These are phyloP conservation scores for Taiozyma onychis DNA, from an alignment of 1,139 yeast genomes.

Conservation along the genomic window DNA sequence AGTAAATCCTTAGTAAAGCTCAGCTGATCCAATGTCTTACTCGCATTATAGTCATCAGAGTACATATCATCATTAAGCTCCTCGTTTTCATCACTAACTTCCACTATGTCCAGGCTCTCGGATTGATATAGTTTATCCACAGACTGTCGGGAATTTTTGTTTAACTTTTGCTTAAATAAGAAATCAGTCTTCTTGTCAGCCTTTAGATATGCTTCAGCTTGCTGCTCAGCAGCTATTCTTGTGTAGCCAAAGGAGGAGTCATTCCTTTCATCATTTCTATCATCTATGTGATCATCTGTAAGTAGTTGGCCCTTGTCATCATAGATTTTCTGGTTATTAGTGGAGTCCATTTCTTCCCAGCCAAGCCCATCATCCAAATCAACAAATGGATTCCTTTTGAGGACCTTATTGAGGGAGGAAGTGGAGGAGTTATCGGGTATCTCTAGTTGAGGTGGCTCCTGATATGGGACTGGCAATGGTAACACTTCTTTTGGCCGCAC, in stretches of 20 bases:
- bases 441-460: neutral
- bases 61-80: slow-evolving; percentile 27
- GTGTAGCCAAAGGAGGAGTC: slow-evolving; percentile 63
- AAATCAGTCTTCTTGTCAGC: slow-evolving; percentile 83
- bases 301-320: slow-evolving; percentile 44
- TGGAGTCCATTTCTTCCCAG: slow-evolving; percentile 60
- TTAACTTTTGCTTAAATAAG: slow-evolving; percentile 41
- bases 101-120: slow-evolving; percentile 5
- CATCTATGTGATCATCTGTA: slow-evolving; percentile 17
- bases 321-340: slow-evolving; percentile 52
- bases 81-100: slow-evolving; percentile 20
- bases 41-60: slow-evolving; percentile 29
- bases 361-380: slow-evolving; percentile 23
- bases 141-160: neutral
- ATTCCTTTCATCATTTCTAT: slow-evolving; percentile 26
- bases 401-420: neutral
- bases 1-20: slow-evolving; percentile 78
- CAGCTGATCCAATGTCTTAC: slow-evolving; percentile 50
- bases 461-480: neutral
- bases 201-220: slow-evolving; percentile 69
- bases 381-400: neutral
- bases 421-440: slow-evolving; percentile 2
- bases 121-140: neutral
- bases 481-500: neutral
- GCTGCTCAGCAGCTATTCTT: slow-evolving; percentile 81